Conservation (phyloP, 2,329 filamentous ascomycete genomes). For the Bisporella sp. region DNA sequence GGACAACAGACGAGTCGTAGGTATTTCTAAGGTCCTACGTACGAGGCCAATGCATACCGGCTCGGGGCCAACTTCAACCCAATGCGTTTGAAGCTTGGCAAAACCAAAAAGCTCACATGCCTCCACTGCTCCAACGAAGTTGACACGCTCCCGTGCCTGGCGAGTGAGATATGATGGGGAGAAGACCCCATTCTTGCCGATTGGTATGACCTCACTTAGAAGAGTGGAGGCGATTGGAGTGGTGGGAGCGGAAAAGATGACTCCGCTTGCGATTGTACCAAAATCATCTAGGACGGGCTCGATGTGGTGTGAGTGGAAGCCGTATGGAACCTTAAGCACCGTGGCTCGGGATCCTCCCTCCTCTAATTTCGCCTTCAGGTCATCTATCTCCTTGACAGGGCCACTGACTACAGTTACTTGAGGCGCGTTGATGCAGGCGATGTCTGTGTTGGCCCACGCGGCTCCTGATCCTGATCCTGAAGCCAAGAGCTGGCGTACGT, state of each 20-base stretch:
- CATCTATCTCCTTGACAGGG: slow-evolving; percentile 45
- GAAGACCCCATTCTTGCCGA: slow-evolving; percentile 42
- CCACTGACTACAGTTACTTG: slow-evolving; percentile 66
- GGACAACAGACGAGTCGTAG: slow-evolving; percentile 32
- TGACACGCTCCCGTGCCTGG: slow-evolving; percentile 61
- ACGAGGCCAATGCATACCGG: slow-evolving; percentile 62
- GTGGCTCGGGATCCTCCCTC: slow-evolving; percentile 49
- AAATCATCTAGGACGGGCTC: slow-evolving; percentile 33
- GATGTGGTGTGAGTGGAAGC: slow-evolving; percentile 58
- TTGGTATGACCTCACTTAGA: slow-evolving; percentile 42
- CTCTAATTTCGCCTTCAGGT: slow-evolving; percentile 36
- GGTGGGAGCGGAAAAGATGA: slow-evolving; percentile 46
- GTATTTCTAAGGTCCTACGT: slow-evolving; percentile 38
- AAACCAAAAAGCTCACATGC: slow-evolving; percentile 47
- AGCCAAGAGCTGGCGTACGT: slow-evolving; percentile 36
- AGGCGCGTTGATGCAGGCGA: slow-evolving; percentile 69
- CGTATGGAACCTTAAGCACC: slow-evolving; percentile 56
- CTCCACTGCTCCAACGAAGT: slow-evolving; percentile 58
- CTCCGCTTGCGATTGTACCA: slow-evolving; percentile 42
- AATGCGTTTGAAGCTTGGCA: slow-evolving; percentile 56
- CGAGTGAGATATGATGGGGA: slow-evolving; percentile 54
- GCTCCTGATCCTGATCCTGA: background rate
- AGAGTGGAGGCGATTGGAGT: slow-evolving; percentile 62
- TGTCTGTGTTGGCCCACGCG: slow-evolving; percentile 18
- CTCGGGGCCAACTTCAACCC: slow-evolving; percentile 66